Evolutionary conservation across 306 rosid species (phyloP).

Genomic region (Prunus persica): DNA sequence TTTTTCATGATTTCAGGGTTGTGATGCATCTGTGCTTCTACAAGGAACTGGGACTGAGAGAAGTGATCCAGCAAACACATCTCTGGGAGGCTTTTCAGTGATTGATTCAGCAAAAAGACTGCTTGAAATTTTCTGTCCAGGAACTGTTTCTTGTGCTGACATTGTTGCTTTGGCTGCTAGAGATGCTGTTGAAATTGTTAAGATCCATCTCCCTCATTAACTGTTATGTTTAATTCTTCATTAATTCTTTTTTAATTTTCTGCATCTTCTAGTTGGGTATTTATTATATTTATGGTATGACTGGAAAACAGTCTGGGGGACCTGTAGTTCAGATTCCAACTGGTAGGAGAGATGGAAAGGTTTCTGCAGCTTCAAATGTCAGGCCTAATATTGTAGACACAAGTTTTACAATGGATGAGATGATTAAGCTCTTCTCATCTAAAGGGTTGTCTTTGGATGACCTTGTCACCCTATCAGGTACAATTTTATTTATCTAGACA

Average conservation of each 20-base stretch:
- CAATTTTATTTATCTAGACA: neutral
- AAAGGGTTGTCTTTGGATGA: conserved; percentile 81
- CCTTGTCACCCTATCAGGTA: conserved; percentile 81
- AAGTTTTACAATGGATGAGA: conserved; percentile 72
- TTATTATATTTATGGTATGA: conserved; percentile 1
- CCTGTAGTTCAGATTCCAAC: conserved; percentile 66
- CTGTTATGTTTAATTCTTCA: conserved; percentile 6
- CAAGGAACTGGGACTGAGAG: conserved; percentile 77
- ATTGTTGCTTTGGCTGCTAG: conserved; percentile 82
- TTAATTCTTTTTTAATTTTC: neutral
- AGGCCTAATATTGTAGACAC: conserved; percentile 87
- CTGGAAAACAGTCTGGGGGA: conserved; percentile 66
- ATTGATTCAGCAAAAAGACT: conserved; percentile 73
- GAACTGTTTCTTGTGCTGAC: conserved; percentile 90
- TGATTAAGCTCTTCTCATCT: conserved; percentile 55
- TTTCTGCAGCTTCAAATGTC: conserved; percentile 72
- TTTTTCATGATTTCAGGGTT: conserved; percentile 46
- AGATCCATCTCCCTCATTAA: neutral
- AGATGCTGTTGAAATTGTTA: conserved; percentile 85
- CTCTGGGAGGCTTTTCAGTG: conserved; percentile 76
- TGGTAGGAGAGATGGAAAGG: conserved; percentile 79
- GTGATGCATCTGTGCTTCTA: conserved; percentile 80
- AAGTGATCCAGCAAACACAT: conserved; percentile 74
- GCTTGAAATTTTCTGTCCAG: conserved; percentile 67
- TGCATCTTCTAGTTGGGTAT: neutral